Evolutionary conservation across 768 basidiomycete genomes (phyloP).

Genomic region (Suillus bovinus): DNA sequence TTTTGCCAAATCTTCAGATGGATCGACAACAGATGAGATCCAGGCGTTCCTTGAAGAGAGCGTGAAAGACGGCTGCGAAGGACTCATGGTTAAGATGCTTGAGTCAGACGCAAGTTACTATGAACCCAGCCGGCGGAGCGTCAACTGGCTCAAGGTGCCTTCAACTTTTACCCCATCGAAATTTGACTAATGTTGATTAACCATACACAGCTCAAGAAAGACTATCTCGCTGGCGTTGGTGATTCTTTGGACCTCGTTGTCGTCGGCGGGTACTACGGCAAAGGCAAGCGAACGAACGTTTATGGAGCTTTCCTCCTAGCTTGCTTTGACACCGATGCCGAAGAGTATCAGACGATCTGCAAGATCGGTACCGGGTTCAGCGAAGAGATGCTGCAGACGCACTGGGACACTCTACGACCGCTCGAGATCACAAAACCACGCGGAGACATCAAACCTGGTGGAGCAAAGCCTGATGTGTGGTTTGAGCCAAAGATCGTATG

Average conservation of each 20-base stretch:
- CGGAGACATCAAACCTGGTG: conserved; percentile 85
- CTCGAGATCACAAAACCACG: conserved; percentile 69
- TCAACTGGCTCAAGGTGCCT: conserved; percentile 95
- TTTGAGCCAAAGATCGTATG: conserved; percentile 97
- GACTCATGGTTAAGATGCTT: conserved; percentile 99
- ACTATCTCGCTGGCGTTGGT: conserved; percentile 94
- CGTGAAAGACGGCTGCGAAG: conserved; percentile 98
- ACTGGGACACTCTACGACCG: conserved; percentile 80
- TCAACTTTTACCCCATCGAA: neutral
- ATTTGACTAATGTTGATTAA: neutral
- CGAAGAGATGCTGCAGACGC: conserved; percentile 81
- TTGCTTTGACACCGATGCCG: conserved; percentile 92
- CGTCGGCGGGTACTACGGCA: conserved; percentile 96
- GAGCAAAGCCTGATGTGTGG: conserved; percentile 96
- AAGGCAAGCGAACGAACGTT: conserved; percentile 95
- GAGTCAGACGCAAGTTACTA: conserved; percentile 91
- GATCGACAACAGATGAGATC: conserved; percentile 90
- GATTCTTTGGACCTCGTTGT: conserved; percentile 98
- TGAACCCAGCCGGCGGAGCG: conserved; percentile 91
- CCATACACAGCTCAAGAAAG: conserved; percentile 85
- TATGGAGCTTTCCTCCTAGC: conserved; percentile 98
- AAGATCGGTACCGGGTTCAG: conserved; percentile 99
- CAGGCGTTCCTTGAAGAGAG: conserved; percentile 93
- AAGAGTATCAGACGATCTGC: conserved; percentile 96
- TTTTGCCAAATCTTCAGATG: conserved; percentile 90